Percentiles rank a stretch among this genome's conserved stretches.
phyloP scores from a whole-genome alignment of 176 grass and related monocot species.

The Chrysopogon serrulatus region DNA sequence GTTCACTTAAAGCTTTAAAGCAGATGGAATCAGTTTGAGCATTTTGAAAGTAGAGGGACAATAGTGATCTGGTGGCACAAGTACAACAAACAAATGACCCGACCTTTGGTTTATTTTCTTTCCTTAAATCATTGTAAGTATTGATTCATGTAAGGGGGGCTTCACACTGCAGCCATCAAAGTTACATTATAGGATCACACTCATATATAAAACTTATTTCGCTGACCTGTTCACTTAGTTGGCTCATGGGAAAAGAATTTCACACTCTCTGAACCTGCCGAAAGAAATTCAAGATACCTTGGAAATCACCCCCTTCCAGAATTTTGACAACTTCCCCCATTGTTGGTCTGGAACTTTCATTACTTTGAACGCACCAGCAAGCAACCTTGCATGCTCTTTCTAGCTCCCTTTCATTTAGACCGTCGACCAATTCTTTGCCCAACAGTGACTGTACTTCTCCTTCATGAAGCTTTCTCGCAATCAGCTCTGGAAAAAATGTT shows the following conservation, averaged over 20 bases:
- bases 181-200: background rate
- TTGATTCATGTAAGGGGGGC: too few species aligned
- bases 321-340: conserved; percentile 38
- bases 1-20: too few species aligned
- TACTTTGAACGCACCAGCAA: conserved; percentile 42
- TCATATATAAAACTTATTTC: background rate
- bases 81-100: too few species aligned
- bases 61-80: too few species aligned
- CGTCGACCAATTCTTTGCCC: background rate
- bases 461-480: conserved; percentile 5
- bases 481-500: conserved; percentile 13
- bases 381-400: conserved; percentile 29
- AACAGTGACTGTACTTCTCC: conserved; percentile 6
- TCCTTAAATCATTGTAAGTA: too few species aligned
- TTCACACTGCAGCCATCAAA: background rate
- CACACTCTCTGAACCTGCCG: background rate
- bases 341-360: conserved; percentile 19
- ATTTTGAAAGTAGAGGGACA: too few species aligned
- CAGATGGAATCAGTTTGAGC: too few species aligned
- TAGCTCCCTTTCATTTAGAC: background rate
- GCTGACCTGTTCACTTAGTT: background rate
- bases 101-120: too few species aligned
- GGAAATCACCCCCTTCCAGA: conserved; percentile 27
- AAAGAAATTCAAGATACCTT: conserved; percentile 27
- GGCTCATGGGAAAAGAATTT: background rate